These are phyloP conservation scores for Meyerozyma guilliermondii DNA, from an alignment of 1,139 yeast genomes.

Conservation along the genomic window DNA sequence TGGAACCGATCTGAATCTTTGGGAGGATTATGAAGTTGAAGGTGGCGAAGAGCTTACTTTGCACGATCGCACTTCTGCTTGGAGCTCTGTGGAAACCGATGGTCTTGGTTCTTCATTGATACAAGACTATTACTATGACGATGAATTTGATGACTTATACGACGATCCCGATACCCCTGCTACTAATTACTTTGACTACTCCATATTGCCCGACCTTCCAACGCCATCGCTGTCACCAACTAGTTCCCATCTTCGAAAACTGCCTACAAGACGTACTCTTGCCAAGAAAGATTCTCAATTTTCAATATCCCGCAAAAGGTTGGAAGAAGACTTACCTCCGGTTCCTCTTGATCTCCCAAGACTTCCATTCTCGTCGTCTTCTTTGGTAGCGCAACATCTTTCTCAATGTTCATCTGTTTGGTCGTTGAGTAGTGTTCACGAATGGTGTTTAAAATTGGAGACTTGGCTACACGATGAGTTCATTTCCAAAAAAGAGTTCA, in stretches of 20 bases:
- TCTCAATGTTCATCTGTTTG: slow-evolving; percentile 30
- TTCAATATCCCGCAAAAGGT: slow-evolving; percentile 7
- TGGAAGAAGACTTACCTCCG: slow-evolving; percentile 36
- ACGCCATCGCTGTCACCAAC: slow-evolving; percentile 1
- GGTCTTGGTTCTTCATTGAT: slow-evolving; percentile 3
- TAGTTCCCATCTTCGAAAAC: background rate
- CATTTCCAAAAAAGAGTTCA: slow-evolving; percentile 47
- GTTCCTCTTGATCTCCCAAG: slow-evolving; percentile 53
- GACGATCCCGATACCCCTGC: slow-evolving; percentile 21
- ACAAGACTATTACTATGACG: slow-evolving; percentile 4
- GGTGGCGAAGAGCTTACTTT: background rate
- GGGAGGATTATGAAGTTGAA: background rate
- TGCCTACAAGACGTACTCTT: background rate
- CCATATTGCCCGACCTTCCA: slow-evolving; percentile 40
- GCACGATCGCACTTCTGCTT: background rate
- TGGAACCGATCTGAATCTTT: background rate
- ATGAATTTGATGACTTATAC: slow-evolving; percentile 7
- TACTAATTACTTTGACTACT: slow-evolving; percentile 32
- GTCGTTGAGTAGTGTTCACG: slow-evolving; percentile 39
- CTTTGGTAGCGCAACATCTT: slow-evolving; percentile 5
- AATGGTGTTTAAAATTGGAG: slow-evolving; percentile 46
- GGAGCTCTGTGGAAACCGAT: slow-evolving; percentile 2
- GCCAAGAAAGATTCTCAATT: background rate
- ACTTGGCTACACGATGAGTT: slow-evolving; percentile 49
- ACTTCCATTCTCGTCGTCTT: slow-evolving; percentile 38